Evolutionary conservation across 2,329 filamentous ascomycete genomes (phyloP).

Genomic region (Westerdykella aurantiaca): DNA sequence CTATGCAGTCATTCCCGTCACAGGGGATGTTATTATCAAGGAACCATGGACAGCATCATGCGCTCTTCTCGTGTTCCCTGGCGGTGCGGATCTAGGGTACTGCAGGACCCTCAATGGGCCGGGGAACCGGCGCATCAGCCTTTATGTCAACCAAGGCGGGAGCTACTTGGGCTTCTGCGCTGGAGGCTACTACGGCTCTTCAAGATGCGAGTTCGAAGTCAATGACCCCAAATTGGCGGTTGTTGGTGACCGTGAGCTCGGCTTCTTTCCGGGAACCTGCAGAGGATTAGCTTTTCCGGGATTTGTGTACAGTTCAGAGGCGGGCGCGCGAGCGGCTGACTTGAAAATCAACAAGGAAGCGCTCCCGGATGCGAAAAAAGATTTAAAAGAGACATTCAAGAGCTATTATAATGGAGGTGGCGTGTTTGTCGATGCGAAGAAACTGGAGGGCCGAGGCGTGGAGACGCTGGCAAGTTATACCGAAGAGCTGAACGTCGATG

Average conservation of each 20-base stretch:
- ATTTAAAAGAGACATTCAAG: constrained; percentile 57
- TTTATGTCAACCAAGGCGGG: constrained; percentile 81
- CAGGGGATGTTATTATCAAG: constrained; percentile 70
- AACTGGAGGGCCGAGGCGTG: constrained; percentile 57
- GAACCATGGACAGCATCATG: constrained; percentile 89
- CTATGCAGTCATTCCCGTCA: constrained; percentile 87
- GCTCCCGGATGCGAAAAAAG: constrained; percentile 46
- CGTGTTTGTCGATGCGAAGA: constrained; percentile 76
- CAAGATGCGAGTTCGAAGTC: constrained; percentile 84
- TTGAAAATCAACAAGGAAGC: constrained; percentile 58
- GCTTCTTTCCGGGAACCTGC: constrained; percentile 81
- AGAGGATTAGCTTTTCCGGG: constrained; percentile 82
- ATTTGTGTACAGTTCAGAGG: constrained; percentile 86
- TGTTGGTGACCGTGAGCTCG: constrained; percentile 74
- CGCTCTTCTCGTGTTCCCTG: constrained; percentile 84
- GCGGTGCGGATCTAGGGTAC: constrained; percentile 90
- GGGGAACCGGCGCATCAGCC: constrained; percentile 76
- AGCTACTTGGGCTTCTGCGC: constrained; percentile 88
- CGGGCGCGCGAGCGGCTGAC: constrained; percentile 67
- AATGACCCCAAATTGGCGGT: constrained; percentile 78
- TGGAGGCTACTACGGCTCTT: constrained; percentile 83
- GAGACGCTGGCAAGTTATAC: constrained; percentile 78
- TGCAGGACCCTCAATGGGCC: constrained; percentile 80
- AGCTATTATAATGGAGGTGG: constrained; percentile 95
- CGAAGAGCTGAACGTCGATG: constrained; percentile 68